phyloP scores from a whole-genome alignment of 257 asterid species.

The Solanum clarkiae region DNA sequence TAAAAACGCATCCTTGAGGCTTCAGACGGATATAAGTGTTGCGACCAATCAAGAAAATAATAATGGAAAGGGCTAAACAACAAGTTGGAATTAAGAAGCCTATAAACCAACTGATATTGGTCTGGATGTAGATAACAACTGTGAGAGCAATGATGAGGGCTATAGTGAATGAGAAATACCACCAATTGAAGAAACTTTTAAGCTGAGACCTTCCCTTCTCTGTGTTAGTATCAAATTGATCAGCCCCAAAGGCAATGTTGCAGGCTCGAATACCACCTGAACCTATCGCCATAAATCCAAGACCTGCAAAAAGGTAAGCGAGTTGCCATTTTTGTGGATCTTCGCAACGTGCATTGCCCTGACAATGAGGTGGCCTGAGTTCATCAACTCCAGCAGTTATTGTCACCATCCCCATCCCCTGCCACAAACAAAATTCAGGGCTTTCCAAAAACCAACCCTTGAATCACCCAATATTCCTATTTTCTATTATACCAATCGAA shows the following conservation, averaged over 20 bases:
- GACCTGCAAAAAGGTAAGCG: constrained; percentile 29
- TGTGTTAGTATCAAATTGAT: constrained; percentile 69
- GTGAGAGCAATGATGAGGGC: constrained; percentile 68
- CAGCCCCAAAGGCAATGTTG: constrained; percentile 89
- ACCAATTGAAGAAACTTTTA: constrained; percentile 80
- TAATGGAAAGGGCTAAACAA: constrained; percentile 42
- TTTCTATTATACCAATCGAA: not conserved
- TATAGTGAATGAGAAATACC: constrained; percentile 72
- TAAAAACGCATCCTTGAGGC: constrained; percentile 43
- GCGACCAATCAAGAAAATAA: constrained; percentile 48
- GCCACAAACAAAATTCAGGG: not conserved
- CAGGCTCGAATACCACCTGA: constrained; percentile 81
- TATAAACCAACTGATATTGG: constrained; percentile 58
- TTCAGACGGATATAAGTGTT: constrained; percentile 26
- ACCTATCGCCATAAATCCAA: constrained; percentile 52
- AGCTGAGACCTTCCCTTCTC: constrained; percentile 51
- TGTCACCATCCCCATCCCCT: constrained; percentile 60
- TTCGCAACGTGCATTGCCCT: constrained; percentile 11
- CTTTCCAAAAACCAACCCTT: not conserved
- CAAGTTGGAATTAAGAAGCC: constrained; percentile 71
- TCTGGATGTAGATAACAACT: constrained; percentile 57
- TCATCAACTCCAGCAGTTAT: constrained; percentile 37
- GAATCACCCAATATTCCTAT: not conserved
- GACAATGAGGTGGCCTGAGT: constrained; percentile 53
- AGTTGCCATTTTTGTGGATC: constrained; percentile 60